These are phyloP conservation scores for Vigna trinervia DNA, from an alignment of 306 rosid species.

Conservation along the genomic window DNA sequence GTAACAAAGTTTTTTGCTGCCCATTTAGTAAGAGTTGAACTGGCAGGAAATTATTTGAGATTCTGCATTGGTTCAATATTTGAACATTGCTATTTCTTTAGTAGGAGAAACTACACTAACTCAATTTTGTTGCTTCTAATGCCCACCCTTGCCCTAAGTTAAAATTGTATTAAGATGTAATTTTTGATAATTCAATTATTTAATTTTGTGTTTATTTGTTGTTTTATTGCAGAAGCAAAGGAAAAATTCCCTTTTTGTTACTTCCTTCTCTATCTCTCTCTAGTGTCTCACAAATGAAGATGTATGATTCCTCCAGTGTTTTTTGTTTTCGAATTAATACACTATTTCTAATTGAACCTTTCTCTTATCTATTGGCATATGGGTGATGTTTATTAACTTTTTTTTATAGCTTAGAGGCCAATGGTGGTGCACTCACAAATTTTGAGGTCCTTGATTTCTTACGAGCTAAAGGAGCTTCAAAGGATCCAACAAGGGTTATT, in stretches of 20 bases:
- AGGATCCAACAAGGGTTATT: constrained; percentile 68
- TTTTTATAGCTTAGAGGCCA: constrained; percentile 59
- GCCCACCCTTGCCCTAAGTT: background rate
- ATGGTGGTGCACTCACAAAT: constrained; percentile 70
- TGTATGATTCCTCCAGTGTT: constrained; percentile 48
- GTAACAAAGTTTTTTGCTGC: too few relatives aligned
- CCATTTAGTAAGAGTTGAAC: too few relatives aligned
- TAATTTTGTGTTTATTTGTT: constrained; percentile 3
- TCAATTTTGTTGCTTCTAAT: background rate
- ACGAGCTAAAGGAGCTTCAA: constrained; percentile 73
- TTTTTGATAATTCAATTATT: background rate
- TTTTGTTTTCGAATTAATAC: background rate
- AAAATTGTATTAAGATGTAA: background rate
- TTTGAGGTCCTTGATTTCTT: constrained; percentile 79
- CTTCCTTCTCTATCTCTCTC: constrained; percentile 1
- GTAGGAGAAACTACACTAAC: background rate
- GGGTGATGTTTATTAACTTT: constrained; percentile 12
- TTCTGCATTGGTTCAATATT: background rate
- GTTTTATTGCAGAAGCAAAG: constrained; percentile 15
- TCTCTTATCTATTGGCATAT: background rate
- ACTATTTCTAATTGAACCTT: constrained; percentile 10
- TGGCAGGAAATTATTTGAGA: too few relatives aligned
- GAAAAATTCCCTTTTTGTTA: background rate
- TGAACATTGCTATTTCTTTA: background rate
- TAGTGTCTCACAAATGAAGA: constrained; percentile 53